These are phyloP conservation scores for Penicillium coffeae DNA, from an alignment of 495 filamentous ascomycete genomes.

Conservation along the genomic window DNA sequence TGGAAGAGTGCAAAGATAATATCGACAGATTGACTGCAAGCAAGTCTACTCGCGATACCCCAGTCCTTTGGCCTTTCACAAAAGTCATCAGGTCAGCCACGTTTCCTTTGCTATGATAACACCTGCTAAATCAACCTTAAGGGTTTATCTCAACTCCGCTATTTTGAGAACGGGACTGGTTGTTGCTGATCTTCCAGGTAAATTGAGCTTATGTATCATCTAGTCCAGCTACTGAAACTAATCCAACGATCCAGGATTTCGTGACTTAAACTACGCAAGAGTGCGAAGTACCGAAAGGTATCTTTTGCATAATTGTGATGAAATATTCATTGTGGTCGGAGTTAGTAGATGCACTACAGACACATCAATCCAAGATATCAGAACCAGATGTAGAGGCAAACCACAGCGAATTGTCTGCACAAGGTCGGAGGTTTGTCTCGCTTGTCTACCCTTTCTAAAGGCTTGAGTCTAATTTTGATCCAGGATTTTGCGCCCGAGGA, in stretches of 20 bases:
- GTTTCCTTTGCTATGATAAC: neutral
- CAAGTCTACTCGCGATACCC: neutral
- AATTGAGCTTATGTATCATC: neutral
- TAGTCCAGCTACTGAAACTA: no score
- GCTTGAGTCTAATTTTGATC: neutral
- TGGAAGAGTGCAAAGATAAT: neutral
- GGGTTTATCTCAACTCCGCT: neutral
- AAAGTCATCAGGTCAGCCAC: neutral
- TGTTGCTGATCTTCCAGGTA: neutral
- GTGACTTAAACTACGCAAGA: conserved; percentile 28
- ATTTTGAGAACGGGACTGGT: neutral
- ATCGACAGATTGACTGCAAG: neutral
- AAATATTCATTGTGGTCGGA: conserved; percentile 27
- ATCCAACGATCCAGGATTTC: conserved; percentile 19
- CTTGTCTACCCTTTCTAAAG: neutral
- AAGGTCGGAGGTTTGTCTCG: conserved; percentile 17
- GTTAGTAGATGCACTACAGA: conserved; percentile 21
- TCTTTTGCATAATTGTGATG: conserved; percentile 23
- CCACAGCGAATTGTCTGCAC: conserved; percentile 24
- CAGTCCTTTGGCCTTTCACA: neutral
- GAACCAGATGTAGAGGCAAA: conserved; percentile 12
- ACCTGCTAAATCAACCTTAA: neutral
- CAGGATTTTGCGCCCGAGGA: conserved; percentile 15
- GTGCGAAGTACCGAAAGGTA: conserved; percentile 27
- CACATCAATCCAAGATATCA: conserved; percentile 21